Percentiles rank a stretch among this genome's conserved stretches.
phyloP scores from a whole-genome alignment of 2,329 filamentous ascomycete species.

The Coniochaeta sp. region DNA sequence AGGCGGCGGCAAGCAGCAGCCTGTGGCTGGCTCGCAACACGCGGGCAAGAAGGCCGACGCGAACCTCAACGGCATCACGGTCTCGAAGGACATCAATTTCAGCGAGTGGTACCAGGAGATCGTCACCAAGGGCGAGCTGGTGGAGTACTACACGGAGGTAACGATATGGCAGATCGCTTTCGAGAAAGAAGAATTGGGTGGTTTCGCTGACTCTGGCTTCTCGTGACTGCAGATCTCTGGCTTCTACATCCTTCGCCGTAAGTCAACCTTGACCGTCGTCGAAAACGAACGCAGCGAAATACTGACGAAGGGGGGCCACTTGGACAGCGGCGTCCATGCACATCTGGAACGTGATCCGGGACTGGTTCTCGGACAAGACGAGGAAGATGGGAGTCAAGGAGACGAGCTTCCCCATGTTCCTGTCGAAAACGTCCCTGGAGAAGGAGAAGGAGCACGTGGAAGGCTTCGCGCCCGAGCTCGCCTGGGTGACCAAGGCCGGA shows the following conservation, averaged over 20 bases:
- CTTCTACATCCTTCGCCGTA: constrained; percentile 83
- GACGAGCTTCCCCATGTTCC: constrained; percentile 93
- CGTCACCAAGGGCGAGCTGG: constrained; percentile 92
- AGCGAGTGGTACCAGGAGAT: constrained; percentile 97
- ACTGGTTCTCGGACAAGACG: constrained; percentile 67
- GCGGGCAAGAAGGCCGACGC: constrained; percentile 54
- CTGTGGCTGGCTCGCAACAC: constrained; percentile 37
- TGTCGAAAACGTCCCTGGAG: constrained; percentile 81
- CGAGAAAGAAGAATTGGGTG: background rate
- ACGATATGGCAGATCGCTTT: background rate
- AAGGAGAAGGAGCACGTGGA: constrained; percentile 95
- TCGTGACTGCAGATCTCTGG: constrained; percentile 66
- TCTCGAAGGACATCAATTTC: constrained; percentile 80
- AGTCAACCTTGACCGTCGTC: constrained; percentile 1
- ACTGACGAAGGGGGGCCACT: constrained; percentile 4
- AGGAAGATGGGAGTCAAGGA: constrained; percentile 91
- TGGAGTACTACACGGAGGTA: constrained; percentile 73
- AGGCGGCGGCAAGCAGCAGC: background rate
- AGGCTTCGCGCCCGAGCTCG: constrained; percentile 91
- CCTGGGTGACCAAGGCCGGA: constrained; percentile 84
- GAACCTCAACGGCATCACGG: constrained; percentile 79
- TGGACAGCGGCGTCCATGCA: constrained; percentile 48
- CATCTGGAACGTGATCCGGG: constrained; percentile 59
- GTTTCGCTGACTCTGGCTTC: background rate
- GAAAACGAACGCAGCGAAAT: background rate